Conservation (phyloP, 208 protist species). For the Polymyxa betae region DNA sequence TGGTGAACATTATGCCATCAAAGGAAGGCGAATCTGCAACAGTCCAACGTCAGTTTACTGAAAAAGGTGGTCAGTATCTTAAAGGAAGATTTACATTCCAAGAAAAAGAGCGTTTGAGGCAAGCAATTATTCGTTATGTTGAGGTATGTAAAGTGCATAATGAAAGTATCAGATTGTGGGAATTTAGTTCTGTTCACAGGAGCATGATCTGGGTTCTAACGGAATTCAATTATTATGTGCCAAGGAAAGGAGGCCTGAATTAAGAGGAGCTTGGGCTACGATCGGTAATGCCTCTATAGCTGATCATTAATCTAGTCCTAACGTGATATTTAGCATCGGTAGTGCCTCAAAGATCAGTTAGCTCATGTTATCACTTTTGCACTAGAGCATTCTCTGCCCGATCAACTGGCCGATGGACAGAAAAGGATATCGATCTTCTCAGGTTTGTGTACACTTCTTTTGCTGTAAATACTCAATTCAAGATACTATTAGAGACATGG, state of each 20-base stretch:
- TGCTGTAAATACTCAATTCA: too few species aligned
- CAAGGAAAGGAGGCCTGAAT: not conserved
- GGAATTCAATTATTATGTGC: not conserved
- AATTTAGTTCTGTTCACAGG: not conserved
- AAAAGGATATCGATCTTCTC: not conserved
- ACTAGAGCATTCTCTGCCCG: not conserved
- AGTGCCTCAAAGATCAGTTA: not conserved
- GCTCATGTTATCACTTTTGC: not conserved
- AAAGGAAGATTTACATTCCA: not conserved
- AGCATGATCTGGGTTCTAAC: not conserved
- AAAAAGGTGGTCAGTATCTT: not conserved
- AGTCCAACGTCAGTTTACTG: not conserved
- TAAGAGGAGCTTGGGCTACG: not conserved
- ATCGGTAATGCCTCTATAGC: not conserved
- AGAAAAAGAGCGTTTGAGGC: not conserved
- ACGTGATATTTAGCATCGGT: not conserved
- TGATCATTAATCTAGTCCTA: not conserved
- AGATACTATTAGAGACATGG: not conserved
- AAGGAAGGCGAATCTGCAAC: too few species aligned
- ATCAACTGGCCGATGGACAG: not conserved
- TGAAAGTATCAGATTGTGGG: not conserved
- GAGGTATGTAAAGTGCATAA: not conserved
- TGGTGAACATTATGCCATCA: too few species aligned
- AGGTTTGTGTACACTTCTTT: not conserved
- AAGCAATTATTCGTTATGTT: not conserved